These are phyloP conservation scores for Suillus subaureus DNA, from an alignment of 768 basidiomycete species.

Conservation along the genomic window DNA sequence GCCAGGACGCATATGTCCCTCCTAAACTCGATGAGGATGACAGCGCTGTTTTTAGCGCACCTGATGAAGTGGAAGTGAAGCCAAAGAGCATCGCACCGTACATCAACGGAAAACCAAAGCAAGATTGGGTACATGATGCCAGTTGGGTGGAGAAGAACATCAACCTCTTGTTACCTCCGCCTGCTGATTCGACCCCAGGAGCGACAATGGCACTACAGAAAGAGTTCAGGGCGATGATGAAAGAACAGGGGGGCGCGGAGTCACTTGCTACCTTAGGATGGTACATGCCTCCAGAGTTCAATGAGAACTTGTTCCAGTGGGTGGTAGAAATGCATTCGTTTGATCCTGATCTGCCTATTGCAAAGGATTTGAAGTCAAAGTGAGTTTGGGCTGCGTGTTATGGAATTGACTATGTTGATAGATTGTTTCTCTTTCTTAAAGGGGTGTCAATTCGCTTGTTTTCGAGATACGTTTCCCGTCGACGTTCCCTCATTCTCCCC, in stretches of 20 bases:
- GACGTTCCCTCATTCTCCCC: conserved; percentile 67
- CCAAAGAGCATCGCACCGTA: too few species aligned
- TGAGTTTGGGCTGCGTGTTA: conserved; percentile 26
- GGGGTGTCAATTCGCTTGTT: conserved; percentile 63
- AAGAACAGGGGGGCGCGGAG: conserved; percentile 52
- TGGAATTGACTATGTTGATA: neutral
- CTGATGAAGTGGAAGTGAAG: conserved; percentile 6
- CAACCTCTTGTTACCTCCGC: conserved; percentile 59
- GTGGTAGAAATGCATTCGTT: conserved; percentile 75
- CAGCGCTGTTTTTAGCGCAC: conserved; percentile 40
- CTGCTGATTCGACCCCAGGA: conserved; percentile 51
- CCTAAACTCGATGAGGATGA: conserved; percentile 57
- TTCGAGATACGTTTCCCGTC: conserved; percentile 75
- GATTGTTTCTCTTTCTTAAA: conserved; percentile 17
- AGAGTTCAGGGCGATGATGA: conserved; percentile 64
- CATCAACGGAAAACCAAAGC: conserved; percentile 19
- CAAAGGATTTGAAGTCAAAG: conserved; percentile 57
- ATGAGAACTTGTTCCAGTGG: conserved; percentile 74
- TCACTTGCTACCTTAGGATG: conserved; percentile 55
- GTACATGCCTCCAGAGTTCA: conserved; percentile 68
- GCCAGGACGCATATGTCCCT: conserved; percentile 42
- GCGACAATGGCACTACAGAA: conserved; percentile 61
- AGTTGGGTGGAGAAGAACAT: conserved; percentile 49
- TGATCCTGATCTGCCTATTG: conserved; percentile 59
- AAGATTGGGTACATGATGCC: conserved; percentile 57